Base-by-base conservation (phyloP, 2,329 filamentous ascomycete species). In the Talaromyces sp. region DNA sequence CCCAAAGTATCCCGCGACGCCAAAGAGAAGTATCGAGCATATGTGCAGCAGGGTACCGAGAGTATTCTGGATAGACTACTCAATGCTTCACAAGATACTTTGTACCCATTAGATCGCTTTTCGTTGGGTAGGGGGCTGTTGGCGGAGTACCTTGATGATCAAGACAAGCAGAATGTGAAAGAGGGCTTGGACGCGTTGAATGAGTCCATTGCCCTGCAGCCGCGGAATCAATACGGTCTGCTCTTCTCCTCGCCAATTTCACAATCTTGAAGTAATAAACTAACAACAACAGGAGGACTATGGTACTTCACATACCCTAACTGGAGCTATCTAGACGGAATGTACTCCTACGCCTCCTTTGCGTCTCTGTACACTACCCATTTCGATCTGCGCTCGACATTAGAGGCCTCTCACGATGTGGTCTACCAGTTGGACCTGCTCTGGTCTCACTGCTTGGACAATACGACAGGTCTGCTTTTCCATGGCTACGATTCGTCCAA, bases 401-500 rank as follows among this genome's bases (percentile, higher is more conserved):
- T 75, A 0, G 82, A 80, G 5, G 16, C 62, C 0, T 81, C 80
- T 74, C 72, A 81, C 56, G 81, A 85, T 45, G 74, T 83, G 59
- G 69, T 79, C 1, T 70, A 77, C 16, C 83, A 85, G 69, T 77
- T 83, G 45, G 76, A 80, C 11, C 76, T 83, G 2, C 73, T 86
- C 27, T 79, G 81, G 67, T 68, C 71, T 56, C 79, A 81, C 66
- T 82, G 80, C 64, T 69, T 73, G 14, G 74, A 82, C 68, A 66
- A 73, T 37, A 73, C 71, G 2, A 79, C 77, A 0, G 79, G 80
- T 0, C 74, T 86, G 0, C 73, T 85, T 0, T 80, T 84, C 0
- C 85, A 87, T 66, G 85, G 85, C 5, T 87, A 85, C 68, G 85
- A 87, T 66, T 80, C 79, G 39, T 75, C 74, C 10, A 79, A 77